phyloP scores from a whole-genome alignment of 345 rosid genomes.

The Hibiscus trionum region DNA sequence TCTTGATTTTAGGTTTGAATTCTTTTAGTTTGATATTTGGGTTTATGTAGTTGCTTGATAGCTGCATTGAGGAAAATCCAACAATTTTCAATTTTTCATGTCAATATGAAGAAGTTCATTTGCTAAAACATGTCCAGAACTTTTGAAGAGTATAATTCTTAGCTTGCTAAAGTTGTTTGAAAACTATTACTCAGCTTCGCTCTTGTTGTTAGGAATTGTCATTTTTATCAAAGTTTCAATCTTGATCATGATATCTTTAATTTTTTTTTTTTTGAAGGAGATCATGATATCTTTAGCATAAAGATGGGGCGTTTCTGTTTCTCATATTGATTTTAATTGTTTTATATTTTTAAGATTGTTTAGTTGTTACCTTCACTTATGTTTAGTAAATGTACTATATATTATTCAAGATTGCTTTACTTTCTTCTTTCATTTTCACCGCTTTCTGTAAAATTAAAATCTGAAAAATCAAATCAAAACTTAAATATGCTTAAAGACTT shows the following conservation, averaged over 20 bases:
- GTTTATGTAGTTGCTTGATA: neutral
- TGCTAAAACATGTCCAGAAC: too few relatives aligned
- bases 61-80: neutral
- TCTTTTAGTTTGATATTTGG: neutral
- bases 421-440: too few relatives aligned
- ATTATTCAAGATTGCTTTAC: too few relatives aligned
- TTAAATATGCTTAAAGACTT: too few relatives aligned
- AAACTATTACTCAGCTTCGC: neutral
- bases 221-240: neutral
- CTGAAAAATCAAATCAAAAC: too few relatives aligned
- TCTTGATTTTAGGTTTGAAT: too few relatives aligned
- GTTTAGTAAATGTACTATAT: too few relatives aligned
- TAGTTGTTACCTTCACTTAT: too few relatives aligned
- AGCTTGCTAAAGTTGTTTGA: neutral
- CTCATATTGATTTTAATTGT: neutral
- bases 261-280: too few relatives aligned
- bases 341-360: too few relatives aligned
- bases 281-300: neutral
- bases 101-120: neutral
- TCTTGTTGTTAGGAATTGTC: neutral
- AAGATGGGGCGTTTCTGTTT: neutral
- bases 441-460: too few relatives aligned
- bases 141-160: too few relatives aligned
- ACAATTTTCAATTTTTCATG: neutral
- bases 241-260: neutral